These are phyloP conservation scores for Lotmaria passim DNA, from an alignment of 208 protist genomes.

Conservation along the genomic window DNA sequence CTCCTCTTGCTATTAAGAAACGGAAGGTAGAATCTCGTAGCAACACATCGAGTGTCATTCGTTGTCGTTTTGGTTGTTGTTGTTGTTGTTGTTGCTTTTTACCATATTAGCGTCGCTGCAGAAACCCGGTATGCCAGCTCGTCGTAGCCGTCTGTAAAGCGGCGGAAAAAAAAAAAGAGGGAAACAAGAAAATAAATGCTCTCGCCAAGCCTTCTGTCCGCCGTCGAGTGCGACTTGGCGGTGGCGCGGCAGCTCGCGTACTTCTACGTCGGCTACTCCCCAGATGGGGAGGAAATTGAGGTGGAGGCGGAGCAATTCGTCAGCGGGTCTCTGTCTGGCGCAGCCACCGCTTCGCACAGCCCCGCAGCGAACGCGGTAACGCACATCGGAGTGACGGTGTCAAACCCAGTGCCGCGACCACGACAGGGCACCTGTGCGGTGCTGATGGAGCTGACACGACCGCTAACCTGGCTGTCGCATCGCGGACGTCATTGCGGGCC, in stretches of 20 bases:
- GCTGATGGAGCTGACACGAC: conserved; percentile 32
- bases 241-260: conserved; percentile 27
- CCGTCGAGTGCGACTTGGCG: conserved; percentile 27
- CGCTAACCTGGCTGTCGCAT: conserved; percentile 30
- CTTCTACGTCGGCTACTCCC: conserved; percentile 24
- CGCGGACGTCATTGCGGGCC: conserved; percentile 11
- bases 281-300: conserved; percentile 3
- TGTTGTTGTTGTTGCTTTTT: too few species aligned
- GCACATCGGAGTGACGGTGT: conserved; percentile 21
- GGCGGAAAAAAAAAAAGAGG: conserved; percentile 14
- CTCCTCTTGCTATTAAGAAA: background rate
- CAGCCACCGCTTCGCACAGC: background rate
- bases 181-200: conserved; percentile 8
- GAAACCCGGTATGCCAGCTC: too few species aligned
- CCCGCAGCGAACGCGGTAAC: background rate
- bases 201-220: conserved; percentile 14
- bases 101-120: too few species aligned
- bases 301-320: conserved; percentile 17
- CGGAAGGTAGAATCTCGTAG: too few species aligned
- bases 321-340: background rate
- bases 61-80: too few species aligned
- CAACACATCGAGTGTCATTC: too few species aligned
- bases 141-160: background rate
- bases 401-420: conserved; percentile 32
- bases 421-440: conserved; percentile 33